A percentile compares a stretch with the other conserved stretches of the same genome.
phyloP scores from a whole-genome alignment of 305 asterid species.

The Stenogyne calaminthoides region DNA sequence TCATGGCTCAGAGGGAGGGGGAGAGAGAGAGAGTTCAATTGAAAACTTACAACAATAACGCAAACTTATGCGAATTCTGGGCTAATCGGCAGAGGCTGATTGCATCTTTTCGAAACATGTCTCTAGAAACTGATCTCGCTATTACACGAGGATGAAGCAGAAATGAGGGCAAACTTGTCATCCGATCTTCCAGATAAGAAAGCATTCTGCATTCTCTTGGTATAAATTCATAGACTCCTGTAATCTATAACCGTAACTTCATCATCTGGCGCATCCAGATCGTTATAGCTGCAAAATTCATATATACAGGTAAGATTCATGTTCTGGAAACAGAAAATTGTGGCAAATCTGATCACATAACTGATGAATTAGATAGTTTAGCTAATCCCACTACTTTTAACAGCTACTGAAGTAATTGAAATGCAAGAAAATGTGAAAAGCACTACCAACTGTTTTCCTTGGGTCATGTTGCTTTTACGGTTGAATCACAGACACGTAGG shows the following conservation, averaged over 20 bases:
- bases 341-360: not conserved
- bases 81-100: not conserved
- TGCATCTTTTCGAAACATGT: not conserved
- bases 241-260: constrained; percentile 98
- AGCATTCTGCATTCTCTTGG: not conserved
- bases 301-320: constrained; percentile 16
- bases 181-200: constrained; percentile 24
- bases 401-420: not conserved
- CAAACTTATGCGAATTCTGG: not conserved
- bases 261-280: constrained; percentile 98
- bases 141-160: not conserved
- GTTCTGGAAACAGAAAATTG: too few species aligned
- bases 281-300: constrained; percentile 79
- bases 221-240: constrained; percentile 71
- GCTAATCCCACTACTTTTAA: not conserved
- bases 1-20: not conserved
- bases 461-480: not conserved
- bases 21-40: not conserved
- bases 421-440: not conserved
- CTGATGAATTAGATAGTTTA: not conserved
- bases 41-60: not conserved
- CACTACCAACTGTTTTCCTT: not conserved
- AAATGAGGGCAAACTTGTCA: not conserved
- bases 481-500: not conserved
- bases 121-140: not conserved